These are phyloP conservation scores for Quercus wislizeni DNA, from an alignment of 306 rosid species.

Conservation along the genomic window DNA sequence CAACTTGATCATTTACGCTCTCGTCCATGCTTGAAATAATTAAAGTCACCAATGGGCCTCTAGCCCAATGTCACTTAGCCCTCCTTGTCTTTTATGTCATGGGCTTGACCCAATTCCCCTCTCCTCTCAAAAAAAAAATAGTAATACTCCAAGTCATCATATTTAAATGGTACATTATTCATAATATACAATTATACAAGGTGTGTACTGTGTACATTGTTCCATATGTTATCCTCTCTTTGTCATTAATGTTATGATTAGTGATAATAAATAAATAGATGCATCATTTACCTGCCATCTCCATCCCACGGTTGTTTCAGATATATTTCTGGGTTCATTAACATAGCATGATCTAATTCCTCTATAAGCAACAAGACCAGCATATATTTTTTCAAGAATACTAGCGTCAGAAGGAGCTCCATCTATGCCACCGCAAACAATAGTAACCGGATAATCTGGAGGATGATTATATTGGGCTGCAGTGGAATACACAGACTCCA, in stretches of 20 bases:
- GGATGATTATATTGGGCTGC: constrained; percentile 71
- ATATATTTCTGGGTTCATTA: constrained; percentile 22
- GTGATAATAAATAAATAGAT: neutral
- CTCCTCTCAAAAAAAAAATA: no score
- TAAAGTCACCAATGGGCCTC: no score
- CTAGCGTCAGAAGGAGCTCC: constrained; percentile 31
- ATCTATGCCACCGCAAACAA: constrained; percentile 61
- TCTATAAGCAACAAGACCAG: constrained; percentile 47
- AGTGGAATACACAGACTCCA: neutral
- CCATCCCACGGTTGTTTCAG: constrained; percentile 59
- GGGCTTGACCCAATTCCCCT: no score
- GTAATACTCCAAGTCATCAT: no score
- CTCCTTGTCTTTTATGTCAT: no score
- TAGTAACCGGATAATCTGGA: constrained; percentile 49
- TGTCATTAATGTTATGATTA: neutral
- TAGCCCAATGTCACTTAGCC: no score
- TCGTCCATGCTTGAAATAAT: no score
- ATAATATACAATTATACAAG: no score
- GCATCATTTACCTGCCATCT: constrained; percentile 63
- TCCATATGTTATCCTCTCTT: neutral
- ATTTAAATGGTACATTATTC: no score
- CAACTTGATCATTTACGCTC: no score
- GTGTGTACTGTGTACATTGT: no score
- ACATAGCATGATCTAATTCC: constrained; percentile 51
- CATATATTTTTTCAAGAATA: constrained; percentile 44